These are phyloP conservation scores for Monosporascus sp. DNA, from an alignment of 2,329 filamentous ascomycete species.

Conservation along the genomic window DNA sequence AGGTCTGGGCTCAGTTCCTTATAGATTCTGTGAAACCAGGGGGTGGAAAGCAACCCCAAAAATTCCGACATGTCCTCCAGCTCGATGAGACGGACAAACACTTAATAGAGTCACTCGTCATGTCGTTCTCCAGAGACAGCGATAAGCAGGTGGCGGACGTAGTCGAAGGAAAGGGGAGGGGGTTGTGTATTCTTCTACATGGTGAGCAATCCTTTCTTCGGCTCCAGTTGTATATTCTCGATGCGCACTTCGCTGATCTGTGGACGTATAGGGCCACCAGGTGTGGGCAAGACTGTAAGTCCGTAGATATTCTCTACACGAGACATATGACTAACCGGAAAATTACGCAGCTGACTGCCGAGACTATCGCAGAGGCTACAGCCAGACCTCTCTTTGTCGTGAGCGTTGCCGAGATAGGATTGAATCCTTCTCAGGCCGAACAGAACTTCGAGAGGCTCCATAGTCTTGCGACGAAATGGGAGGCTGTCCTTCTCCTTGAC, in stretches of 20 bases:
- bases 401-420: constrained; percentile 8
- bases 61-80: constrained; percentile 2
- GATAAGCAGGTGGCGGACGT: constrained; percentile 4
- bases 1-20: constrained; percentile 7
- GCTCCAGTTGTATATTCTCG: background rate
- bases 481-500: constrained; percentile 10
- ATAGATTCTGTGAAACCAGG: background rate
- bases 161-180: constrained; percentile 7
- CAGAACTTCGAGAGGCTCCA: constrained; percentile 7
- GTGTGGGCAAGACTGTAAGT: constrained; percentile 8
- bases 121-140: constrained; percentile 4
- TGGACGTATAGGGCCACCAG: constrained; percentile 1
- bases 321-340: background rate
- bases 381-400: constrained; percentile 6
- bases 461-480: constrained; percentile 17
- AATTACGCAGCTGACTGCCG: constrained; percentile 3
- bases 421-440: constrained; percentile 4
- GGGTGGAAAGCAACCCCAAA: background rate
- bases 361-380: constrained; percentile 8
- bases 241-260: background rate
- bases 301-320: background rate
- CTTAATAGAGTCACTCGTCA: constrained; percentile 4
- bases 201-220: background rate
- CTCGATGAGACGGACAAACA: constrained; percentile 3
- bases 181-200: constrained; percentile 5